Conservation (phyloP, 352 stramenopile genomes). For the Globisporangium paroecandrum region DNA sequence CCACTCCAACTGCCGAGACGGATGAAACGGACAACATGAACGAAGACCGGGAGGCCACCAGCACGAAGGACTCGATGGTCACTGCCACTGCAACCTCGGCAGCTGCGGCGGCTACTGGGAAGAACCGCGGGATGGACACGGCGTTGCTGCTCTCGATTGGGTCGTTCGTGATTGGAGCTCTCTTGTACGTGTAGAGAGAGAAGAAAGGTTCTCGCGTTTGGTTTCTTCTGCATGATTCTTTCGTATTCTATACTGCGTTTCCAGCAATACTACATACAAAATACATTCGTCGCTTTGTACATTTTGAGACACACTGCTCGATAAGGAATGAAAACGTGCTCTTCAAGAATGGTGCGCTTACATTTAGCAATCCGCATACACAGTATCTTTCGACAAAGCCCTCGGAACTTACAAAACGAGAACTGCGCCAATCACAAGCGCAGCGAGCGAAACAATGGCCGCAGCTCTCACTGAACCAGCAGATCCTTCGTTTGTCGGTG, state of each 20-base stretch:
- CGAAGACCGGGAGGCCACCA: neutral
- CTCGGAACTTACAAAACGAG: neutral
- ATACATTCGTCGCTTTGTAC: neutral
- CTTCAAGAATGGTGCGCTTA: neutral
- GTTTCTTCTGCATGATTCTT: neutral
- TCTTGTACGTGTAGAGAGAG: conserved; percentile 1
- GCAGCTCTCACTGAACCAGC: too few relatives aligned
- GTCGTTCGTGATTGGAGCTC: neutral
- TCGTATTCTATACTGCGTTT: neutral
- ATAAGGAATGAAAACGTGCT: neutral
- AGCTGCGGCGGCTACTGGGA: neutral
- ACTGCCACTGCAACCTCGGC: neutral
- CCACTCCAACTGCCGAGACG: neutral
- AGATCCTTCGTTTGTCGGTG: neutral
- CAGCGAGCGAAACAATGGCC: neutral
- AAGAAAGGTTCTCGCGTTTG: neutral
- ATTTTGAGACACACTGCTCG: neutral
- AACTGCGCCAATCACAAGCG: neutral
- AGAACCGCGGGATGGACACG: neutral
- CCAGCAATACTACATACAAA: neutral
- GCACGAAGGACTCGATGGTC: neutral
- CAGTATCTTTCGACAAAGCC: neutral
- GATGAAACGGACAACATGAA: neutral
- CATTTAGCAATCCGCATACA: neutral
- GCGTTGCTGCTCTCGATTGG: neutral